These are phyloP conservation scores for Suillus brevipes DNA, from an alignment of 768 basidiomycete species.

Conservation along the genomic window DNA sequence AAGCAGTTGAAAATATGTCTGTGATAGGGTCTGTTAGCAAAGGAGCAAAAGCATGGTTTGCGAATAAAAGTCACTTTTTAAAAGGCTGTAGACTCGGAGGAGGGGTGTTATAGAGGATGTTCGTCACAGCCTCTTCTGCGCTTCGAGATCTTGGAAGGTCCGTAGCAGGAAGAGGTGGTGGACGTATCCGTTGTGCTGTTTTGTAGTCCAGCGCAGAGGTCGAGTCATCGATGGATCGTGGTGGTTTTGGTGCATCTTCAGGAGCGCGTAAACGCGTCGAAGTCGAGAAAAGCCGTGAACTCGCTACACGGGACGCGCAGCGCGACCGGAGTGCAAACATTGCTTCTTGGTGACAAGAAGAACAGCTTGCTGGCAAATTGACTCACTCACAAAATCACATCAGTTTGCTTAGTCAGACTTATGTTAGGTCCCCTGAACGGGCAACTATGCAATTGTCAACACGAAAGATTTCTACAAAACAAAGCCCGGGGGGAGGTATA, in stretches of 20 bases:
- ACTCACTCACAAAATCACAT: not conserved
- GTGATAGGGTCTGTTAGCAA: constrained; percentile 17
- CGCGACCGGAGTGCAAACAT: constrained; percentile 21
- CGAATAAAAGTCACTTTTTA: constrained; percentile 62
- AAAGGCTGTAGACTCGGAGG: constrained; percentile 89
- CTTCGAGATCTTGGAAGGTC: constrained; percentile 81
- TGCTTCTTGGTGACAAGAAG: not conserved
- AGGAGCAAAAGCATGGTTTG: not conserved
- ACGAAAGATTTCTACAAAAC: not conserved
- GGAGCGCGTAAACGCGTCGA: constrained; percentile 17
- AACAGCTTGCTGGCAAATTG: not conserved
- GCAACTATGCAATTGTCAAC: not conserved
- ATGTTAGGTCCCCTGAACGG: not conserved
- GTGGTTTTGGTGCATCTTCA: constrained; percentile 62
- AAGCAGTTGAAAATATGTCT: constrained; percentile 97
- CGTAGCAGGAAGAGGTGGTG: constrained; percentile 83
- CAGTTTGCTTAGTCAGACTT: not conserved
- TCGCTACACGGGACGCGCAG: constrained; percentile 17
- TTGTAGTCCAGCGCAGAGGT: constrained; percentile 97
- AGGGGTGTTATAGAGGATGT: constrained; percentile 95
- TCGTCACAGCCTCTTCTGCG: constrained; percentile 96
- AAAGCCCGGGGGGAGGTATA: not conserved
- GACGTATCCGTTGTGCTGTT: constrained; percentile 61
- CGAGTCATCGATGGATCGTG: constrained; percentile 84
- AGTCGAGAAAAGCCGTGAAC: constrained; percentile 25